phyloP scores from a whole-genome alignment of 257 asterid genomes.

The Solanum dulcamara region DNA sequence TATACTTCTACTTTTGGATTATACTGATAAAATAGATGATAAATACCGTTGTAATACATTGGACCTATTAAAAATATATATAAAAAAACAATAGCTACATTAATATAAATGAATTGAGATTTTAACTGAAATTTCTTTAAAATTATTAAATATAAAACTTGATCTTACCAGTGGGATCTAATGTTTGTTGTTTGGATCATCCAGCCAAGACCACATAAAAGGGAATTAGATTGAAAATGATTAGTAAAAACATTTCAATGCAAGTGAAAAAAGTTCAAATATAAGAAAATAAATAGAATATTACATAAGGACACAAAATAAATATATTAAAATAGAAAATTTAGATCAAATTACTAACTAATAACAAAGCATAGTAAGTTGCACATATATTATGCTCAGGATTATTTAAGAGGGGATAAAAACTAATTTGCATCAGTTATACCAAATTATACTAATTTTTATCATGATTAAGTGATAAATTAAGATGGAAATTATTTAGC shows the following conservation, averaged over 20 bases:
- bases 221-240: neutral
- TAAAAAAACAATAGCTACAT: too few relatives aligned
- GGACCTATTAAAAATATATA: neutral
- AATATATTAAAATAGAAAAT: neutral
- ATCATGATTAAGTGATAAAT: neutral
- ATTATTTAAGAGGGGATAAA: neutral
- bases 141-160: neutral
- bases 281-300: neutral
- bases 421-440: neutral
- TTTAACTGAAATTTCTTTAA: neutral
- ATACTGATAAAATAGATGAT: conserved; percentile 14
- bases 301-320: neutral
- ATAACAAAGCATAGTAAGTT: neutral
- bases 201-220: conserved; percentile 10
- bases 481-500: neutral
- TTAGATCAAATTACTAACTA: neutral
- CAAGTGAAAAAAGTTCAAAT: neutral
- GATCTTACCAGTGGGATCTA: conserved; percentile 62
- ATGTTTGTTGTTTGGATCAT: neutral
- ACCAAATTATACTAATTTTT: neutral
- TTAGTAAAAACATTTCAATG: neutral
- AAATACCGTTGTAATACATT: conserved; percentile 13
- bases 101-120: neutral
- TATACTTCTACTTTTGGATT: conserved; percentile 10
- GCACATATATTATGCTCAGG: neutral